A percentile compares a stretch with the other conserved stretches of the same genome.
phyloP scores from a whole-genome alignment of 2,329 filamentous ascomycete species.

The Aspergillus sp. region DNA sequence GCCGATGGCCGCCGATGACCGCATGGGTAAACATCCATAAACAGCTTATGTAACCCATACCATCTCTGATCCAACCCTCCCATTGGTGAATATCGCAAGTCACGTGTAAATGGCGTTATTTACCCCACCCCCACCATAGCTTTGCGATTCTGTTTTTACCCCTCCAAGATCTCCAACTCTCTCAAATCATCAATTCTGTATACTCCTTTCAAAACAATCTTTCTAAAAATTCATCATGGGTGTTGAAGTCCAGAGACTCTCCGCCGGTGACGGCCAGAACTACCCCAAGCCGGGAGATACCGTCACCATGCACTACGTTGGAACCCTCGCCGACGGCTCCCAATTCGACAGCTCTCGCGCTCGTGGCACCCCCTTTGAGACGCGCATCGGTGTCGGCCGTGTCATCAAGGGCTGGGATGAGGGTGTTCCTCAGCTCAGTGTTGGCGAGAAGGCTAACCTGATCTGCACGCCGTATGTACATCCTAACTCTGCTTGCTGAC shows the following conservation, averaged over 20 bases:
- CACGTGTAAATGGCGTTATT: slow-evolving; percentile 3
- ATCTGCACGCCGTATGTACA: slow-evolving; percentile 70
- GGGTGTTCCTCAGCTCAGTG: slow-evolving; percentile 79
- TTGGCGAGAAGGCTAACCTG: slow-evolving; percentile 86
- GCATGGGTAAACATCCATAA: too few species aligned
- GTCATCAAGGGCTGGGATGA: slow-evolving; percentile 91
- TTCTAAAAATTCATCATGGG: slow-evolving; percentile 55
- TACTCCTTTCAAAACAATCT: not conserved
- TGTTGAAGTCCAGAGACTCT: slow-evolving; percentile 67
- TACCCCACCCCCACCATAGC: slow-evolving; percentile 5
- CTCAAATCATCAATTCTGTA: not conserved
- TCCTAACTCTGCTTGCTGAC: not conserved
- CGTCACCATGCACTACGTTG: slow-evolving; percentile 89
- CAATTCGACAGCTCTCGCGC: slow-evolving; percentile 86
- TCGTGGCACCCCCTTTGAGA: slow-evolving; percentile 69
- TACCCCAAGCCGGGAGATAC: slow-evolving; percentile 66
- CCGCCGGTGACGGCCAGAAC: slow-evolving; percentile 61
- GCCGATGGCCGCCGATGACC: too few species aligned
- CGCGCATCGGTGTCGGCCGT: slow-evolving; percentile 74
- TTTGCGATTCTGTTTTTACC: not conserved
- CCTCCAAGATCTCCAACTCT: slow-evolving; percentile 2
- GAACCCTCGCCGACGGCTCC: slow-evolving; percentile 59
- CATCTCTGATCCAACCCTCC: slow-evolving; percentile 1
- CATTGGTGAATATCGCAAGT: not conserved
- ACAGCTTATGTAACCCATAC: not conserved